phyloP scores from a whole-genome alignment of 164 flowering plant genomes.

The Chimonanthus praecox region DNA sequence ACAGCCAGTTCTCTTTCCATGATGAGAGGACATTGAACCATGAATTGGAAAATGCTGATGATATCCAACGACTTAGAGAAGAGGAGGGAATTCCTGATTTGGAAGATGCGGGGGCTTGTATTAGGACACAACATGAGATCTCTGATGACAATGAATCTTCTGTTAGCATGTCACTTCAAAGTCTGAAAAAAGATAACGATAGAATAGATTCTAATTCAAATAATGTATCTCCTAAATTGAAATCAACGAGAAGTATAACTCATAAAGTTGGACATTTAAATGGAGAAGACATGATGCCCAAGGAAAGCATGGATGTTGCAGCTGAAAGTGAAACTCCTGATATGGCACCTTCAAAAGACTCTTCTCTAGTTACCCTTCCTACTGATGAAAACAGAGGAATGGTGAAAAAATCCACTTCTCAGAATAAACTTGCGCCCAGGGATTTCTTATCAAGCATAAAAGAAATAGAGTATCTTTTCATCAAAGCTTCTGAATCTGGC shows the following conservation, averaged over 20 bases:
- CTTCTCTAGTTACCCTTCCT: constrained; percentile 30
- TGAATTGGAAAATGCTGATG: constrained; percentile 37
- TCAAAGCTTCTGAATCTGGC: constrained; percentile 82
- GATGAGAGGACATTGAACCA: constrained; percentile 32
- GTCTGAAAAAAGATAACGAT: constrained; percentile 56
- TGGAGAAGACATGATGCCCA: background rate
- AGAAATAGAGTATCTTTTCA: constrained; percentile 78
- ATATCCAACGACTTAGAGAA: constrained; percentile 35
- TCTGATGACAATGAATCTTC: constrained; percentile 82
- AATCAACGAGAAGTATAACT: constrained; percentile 29
- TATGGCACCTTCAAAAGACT: constrained; percentile 40
- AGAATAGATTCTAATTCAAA: constrained; percentile 22
- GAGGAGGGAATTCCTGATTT: constrained; percentile 57
- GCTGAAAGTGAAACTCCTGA: constrained; percentile 35
- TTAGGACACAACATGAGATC: constrained; percentile 29
- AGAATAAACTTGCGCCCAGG: constrained; percentile 46
- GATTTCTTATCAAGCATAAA: constrained; percentile 73
- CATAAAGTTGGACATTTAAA: constrained; percentile 29
- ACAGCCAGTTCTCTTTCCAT: constrained; percentile 51
- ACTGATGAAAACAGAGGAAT: constrained; percentile 28
- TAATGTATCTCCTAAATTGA: constrained; percentile 25
- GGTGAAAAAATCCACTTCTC: constrained; percentile 29
- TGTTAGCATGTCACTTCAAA: constrained; percentile 51
- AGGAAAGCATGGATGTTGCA: constrained; percentile 8
- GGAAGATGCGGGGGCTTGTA: constrained; percentile 39